Conservation (phyloP, 2,329 filamentous ascomycete genomes). For the Tolypocladium capitatum region DNA sequence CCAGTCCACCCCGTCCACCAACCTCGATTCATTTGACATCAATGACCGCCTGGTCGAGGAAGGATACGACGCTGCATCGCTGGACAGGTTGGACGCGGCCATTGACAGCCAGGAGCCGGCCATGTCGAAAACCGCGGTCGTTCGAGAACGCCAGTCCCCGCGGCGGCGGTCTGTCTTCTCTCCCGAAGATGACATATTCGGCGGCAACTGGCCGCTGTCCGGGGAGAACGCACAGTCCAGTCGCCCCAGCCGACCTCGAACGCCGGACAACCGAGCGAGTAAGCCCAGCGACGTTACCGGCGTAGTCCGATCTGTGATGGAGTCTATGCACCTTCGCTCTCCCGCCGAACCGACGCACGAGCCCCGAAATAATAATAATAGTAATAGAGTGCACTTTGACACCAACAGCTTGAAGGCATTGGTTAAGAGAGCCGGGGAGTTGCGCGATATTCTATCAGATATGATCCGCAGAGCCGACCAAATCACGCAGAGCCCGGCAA, state of each 20-base stretch:
- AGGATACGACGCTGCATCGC: conserved; percentile 31
- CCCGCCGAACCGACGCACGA: conserved; percentile 21
- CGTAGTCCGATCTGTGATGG: conserved; percentile 48
- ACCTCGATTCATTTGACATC: conserved; percentile 25
- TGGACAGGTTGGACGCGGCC: conserved; percentile 29
- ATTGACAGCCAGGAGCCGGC: conserved; percentile 28
- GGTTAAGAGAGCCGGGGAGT: conserved; percentile 46
- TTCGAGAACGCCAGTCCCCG: conserved; percentile 37
- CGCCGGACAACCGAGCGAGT: conserved; percentile 22
- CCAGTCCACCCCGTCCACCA: conserved; percentile 23
- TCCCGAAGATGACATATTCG: conserved; percentile 55
- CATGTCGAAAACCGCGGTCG: conserved; percentile 36
- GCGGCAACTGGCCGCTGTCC: conserved; percentile 31
- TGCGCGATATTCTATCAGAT: conserved; percentile 47
- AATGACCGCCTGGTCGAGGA: conserved; percentile 33
- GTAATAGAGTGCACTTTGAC: conserved; percentile 49
- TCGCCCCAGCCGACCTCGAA: conserved; percentile 27
- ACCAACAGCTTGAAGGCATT: conserved; percentile 55
- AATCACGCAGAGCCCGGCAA: conserved; percentile 40
- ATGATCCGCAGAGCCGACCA: conserved; percentile 46
- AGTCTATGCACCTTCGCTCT: conserved; percentile 42
- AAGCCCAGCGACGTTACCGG: conserved; percentile 28
- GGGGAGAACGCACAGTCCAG: conserved; percentile 23
- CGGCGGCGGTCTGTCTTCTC: conserved; percentile 50
- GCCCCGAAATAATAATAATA: conserved; percentile 22